Base-by-base conservation (phyloP, 1,284 basidiomycete species). In the Sporisorium graminicola region DNA sequence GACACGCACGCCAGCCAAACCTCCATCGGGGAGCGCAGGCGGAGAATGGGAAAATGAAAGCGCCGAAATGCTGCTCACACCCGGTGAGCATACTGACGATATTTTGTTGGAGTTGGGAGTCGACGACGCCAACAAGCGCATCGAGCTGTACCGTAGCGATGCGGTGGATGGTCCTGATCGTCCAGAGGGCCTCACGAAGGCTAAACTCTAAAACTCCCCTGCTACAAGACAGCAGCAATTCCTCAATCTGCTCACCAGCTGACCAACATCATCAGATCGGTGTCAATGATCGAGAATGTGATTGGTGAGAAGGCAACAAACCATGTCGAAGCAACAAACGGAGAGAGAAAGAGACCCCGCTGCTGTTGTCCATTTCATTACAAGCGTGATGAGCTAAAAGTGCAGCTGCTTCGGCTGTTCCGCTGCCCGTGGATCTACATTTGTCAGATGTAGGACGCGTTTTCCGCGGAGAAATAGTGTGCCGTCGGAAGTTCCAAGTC, bases 61-160 rank as follows among this genome's bases (percentile, higher is more conserved):
- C 9, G 63, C 65, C 9, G 68, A 72, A 31, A 60, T 73, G 60
- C 65, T 86, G 22, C 62, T 86, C 7, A 70, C 69, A 13, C 79
- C 85, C 1, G 86, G 86, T 10, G 74, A 78, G 31, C 80, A 86
- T 51, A 83, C 85, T 18, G 51, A 68, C 29, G 77, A 78, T 20
- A 76, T 86, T 20, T 58, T 86, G 22, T 46, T 62, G 43, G 74
- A 82, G 51, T 37, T 78, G 37, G 77, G 77, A 10, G 62, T 72
- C 43, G 51, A 51, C 22, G 65, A 69, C 22, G 47, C 55, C 24
- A 50, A 63, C 33, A 63, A 65, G 51, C 64, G 75, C n/a, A 40
- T 69, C 47, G 54, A 71, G 52, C 60, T 79, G 46, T 79, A 72
- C 51, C 54, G 43, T 14, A 51, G 44, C 22, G 72, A 71, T 1